Evolutionary conservation across 371 early-diverging fungal species (phyloP).

Genomic region (Apophysomyces variabilis): DNA sequence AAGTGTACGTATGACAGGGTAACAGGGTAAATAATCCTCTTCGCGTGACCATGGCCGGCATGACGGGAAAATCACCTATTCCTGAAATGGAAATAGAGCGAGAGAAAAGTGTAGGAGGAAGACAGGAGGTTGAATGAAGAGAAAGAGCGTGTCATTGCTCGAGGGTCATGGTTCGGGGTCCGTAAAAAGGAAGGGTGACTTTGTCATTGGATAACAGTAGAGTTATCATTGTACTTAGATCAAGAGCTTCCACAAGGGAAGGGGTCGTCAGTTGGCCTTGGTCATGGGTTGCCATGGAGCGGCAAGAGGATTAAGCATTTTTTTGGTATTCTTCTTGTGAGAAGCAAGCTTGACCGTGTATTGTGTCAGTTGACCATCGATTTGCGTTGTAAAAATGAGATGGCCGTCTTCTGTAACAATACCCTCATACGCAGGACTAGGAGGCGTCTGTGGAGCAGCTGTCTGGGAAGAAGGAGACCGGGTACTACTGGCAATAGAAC

Average conservation of each 20-base stretch:
- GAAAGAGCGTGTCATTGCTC: no score
- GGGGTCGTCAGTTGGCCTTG: not conserved
- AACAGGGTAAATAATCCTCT: no score
- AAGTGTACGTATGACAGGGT: no score
- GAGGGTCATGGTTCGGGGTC: no score
- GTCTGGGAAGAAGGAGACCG: not conserved
- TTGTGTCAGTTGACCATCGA: conserved; percentile 41
- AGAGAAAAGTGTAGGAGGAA: not conserved
- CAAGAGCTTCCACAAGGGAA: not conserved
- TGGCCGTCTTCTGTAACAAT: conserved; percentile 40
- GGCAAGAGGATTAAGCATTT: not conserved
- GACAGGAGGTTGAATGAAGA: no score
- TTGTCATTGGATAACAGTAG: no score
- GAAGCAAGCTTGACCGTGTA: conserved; percentile 40
- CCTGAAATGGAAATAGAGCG: not conserved
- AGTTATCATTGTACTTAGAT: no score
- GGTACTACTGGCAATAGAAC: no score
- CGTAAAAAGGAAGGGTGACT: no score
- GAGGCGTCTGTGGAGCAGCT: not conserved
- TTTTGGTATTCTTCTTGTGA: not conserved
- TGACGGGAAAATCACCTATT: not conserved
- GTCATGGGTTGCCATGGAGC: not conserved
- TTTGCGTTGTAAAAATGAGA: conserved; percentile 45
- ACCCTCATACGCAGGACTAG: not conserved
- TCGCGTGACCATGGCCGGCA: not conserved